phyloP scores from a whole-genome alignment of 2,329 filamentous ascomycete genomes.

The Trichoderma hamatum region DNA sequence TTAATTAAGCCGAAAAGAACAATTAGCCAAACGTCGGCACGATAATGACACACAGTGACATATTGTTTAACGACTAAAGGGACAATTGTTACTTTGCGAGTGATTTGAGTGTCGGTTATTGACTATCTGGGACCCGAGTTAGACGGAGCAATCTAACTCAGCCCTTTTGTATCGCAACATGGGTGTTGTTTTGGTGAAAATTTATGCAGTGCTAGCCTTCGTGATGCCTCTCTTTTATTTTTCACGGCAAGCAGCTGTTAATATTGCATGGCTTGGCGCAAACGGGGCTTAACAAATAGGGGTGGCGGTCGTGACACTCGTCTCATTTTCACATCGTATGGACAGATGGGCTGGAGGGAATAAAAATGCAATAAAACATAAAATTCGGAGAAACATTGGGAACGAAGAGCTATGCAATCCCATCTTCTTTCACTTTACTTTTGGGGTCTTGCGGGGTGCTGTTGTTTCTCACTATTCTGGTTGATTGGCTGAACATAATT shows the following conservation, averaged over 20 bases:
- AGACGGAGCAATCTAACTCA: not conserved
- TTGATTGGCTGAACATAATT: not conserved
- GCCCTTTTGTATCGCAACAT: not conserved
- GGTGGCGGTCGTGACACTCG: not conserved
- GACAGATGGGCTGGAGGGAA: not conserved
- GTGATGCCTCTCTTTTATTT: conserved; percentile 5
- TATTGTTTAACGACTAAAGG: not conserved
- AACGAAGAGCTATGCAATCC: not conserved
- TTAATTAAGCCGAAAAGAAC: not conserved
- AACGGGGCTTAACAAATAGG: conserved; percentile 28
- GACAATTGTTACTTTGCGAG: not conserved
- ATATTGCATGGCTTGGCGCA: conserved; percentile 38
- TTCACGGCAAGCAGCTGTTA: conserved; percentile 17
- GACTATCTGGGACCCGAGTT: not conserved
- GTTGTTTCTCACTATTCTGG: not conserved
- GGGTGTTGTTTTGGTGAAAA: conserved; percentile 14
- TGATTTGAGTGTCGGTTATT: not conserved
- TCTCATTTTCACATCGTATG: not conserved
- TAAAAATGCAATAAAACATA: not conserved
- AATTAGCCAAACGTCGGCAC: not conserved
- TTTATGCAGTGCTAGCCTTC: conserved; percentile 5
- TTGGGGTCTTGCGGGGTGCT: not conserved
- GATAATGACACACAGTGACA: not conserved
- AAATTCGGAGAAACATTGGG: not conserved
- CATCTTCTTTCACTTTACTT: not conserved